A percentile compares a stretch with the other conserved stretches of the same genome.
These are phyloP conservation scores for Gypsophila paniculata DNA, from an alignment of 179 eudicot genomes.

Conservation along the genomic window DNA sequence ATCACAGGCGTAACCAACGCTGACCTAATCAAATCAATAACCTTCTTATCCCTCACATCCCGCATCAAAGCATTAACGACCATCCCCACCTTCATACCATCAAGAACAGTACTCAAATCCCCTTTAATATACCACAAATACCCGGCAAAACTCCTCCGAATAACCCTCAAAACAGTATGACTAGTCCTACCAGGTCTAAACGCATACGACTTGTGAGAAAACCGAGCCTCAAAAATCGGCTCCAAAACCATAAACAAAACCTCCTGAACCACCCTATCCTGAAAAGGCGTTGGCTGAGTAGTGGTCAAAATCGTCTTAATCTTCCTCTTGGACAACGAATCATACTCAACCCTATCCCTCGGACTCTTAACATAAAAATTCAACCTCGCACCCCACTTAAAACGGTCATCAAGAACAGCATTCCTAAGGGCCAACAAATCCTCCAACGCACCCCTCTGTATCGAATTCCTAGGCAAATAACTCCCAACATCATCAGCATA, in stretches of 20 bases:
- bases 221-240: slow-evolving; percentile 77
- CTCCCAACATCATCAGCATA: slow-evolving; percentile 89
- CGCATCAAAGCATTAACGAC: slow-evolving; percentile 73
- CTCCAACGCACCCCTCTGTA: slow-evolving; percentile 64
- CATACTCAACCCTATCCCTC: slow-evolving; percentile 75
- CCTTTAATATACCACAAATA: slow-evolving; percentile 95
- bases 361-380: slow-evolving; percentile 74
- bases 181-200: slow-evolving; percentile 86
- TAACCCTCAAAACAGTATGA: slow-evolving; percentile 73
- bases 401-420: slow-evolving; percentile 81
- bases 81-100: slow-evolving; percentile 86
- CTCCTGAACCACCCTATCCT: slow-evolving; percentile 90
- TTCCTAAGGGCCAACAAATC: slow-evolving; percentile 71
- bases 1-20: slow-evolving; percentile 80
- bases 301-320: slow-evolving; percentile 72
- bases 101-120: slow-evolving; percentile 82
- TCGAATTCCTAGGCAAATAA: slow-evolving; percentile 67
- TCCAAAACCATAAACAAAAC: slow-evolving; percentile 85
- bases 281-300: slow-evolving; percentile 72
- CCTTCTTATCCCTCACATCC: slow-evolving; percentile 88
- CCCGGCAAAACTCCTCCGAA: slow-evolving; percentile 88
- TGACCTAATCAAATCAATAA: slow-evolving; percentile 76
- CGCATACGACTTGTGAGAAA: slow-evolving; percentile 83
- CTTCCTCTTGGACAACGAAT: slow-evolving; percentile 75
- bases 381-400: slow-evolving; percentile 90